A percentile compares a stretch with the other conserved stretches of the same genome.
Evolutionary conservation across 345 rosid species (phyloP).

Genomic region (Eucalyptus pauciflora): DNA sequence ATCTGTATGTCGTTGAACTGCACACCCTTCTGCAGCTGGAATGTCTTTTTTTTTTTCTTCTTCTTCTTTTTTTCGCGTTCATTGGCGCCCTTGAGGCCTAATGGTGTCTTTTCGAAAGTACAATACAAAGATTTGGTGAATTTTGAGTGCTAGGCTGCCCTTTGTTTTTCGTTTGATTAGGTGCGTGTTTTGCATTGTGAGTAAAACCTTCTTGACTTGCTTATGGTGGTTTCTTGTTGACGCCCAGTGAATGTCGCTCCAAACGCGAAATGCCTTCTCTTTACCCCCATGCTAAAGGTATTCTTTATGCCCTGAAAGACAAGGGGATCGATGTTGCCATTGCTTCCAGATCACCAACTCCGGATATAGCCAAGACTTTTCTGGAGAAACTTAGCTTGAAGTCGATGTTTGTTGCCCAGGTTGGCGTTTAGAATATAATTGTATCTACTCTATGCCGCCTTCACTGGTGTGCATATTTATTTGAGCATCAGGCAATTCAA

Average conservation of each 20-base stretch:
- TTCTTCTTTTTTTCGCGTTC: neutral
- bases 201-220: neutral
- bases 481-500: neutral
- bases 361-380: constrained; percentile 40
- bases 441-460: neutral
- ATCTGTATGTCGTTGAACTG: neutral
- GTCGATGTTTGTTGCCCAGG: constrained; percentile 39
- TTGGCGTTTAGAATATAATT: neutral
- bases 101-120: neutral
- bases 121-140: neutral
- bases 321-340: constrained; percentile 40
- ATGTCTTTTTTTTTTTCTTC: too few relatives aligned
- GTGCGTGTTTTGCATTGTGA: neutral
- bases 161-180: neutral
- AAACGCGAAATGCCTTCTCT: constrained; percentile 35
- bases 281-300: constrained; percentile 40
- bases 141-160: neutral
- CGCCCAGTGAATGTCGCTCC: constrained; percentile 28
- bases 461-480: neutral
- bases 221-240: neutral
- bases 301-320: constrained; percentile 36
- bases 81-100: neutral
- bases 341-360: constrained; percentile 59
- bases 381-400: constrained; percentile 31
- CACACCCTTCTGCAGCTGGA: neutral